Evolutionary conservation across 441 rosid genomes (phyloP), one percentile per base, ranked within the genome.

Genomic region (Populus hybrid): DNA sequence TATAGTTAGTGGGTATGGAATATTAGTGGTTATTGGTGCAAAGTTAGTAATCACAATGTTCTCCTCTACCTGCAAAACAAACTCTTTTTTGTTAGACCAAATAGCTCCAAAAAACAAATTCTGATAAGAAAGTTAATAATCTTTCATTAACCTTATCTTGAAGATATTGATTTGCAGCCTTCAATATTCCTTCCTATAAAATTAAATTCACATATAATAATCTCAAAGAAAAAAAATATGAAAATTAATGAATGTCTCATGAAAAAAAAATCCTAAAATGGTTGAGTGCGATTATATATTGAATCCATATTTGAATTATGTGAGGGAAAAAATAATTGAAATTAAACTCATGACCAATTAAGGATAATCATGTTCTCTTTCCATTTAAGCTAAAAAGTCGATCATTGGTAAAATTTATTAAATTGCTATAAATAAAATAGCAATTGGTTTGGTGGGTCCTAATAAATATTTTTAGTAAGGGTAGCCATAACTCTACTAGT

Each of bases 121-220:
- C 6, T 63, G 26, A 20, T 50, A 35, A 63, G 24, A 16, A 2
- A 10, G 0, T n/a, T 10, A 20, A 3, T 30, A 16, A 40, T 24
- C 34, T n/a, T 26, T 18, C 50, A 69, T 74, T 84, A 21, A 94
- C 98, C 97, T 90, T 93, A 65, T 91, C 92, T 63, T 86, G 95
- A 83, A 94, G 94, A 82, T 78, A 83, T 79, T 88, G 86, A 70
- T 93, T 94, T 81, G 97, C 89, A 78, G 94, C 92, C 74, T 83
- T 86, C 84, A 94, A 82, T 73, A 91, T 79, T 78, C 90, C 97
- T 84, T 94, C 98, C 98, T 94, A 38, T 77, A 87, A 42, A 38
- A 16, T 71, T 24, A 12, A 67, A 23, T 6, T 76, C 42, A 53
- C 12, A 16, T 38, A 30, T 18, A 71, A 8, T 12, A 65, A 5